A percentile compares a stretch with the other conserved stretches of the same genome.
phyloP scores from a whole-genome alignment of 495 filamentous ascomycete species.

The Amphirosellinia nigrospora region DNA sequence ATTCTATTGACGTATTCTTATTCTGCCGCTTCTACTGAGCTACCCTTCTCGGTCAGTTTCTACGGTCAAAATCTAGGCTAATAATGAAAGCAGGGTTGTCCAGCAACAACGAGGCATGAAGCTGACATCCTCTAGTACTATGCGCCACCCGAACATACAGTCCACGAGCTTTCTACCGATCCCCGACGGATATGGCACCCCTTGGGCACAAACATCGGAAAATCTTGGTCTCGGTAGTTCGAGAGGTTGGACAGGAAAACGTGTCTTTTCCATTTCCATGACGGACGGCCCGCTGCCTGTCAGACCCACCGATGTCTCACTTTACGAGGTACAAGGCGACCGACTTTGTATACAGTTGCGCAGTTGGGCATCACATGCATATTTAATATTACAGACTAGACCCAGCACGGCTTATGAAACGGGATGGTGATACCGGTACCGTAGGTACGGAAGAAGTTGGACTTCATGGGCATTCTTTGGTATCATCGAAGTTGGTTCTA shows the following conservation, averaged over 20 bases:
- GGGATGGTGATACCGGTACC: not conserved
- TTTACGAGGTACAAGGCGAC: constrained; percentile 1
- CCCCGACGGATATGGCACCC: not conserved
- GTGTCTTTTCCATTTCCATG: not conserved
- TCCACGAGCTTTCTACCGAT: not conserved
- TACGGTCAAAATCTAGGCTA: not conserved
- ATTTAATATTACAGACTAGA: too few species aligned
- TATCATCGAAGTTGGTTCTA: not conserved
- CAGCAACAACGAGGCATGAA: not conserved
- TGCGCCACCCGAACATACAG: not conserved
- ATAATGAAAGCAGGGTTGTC: not conserved
- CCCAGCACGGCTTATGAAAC: not conserved
- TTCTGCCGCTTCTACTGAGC: not conserved
- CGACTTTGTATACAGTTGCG: not conserved
- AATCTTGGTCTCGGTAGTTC: not conserved
- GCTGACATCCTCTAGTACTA: not conserved
- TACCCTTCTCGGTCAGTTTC: not conserved
- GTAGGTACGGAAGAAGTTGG: not conserved
- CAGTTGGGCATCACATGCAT: not conserved
- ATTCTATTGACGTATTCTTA: not conserved
- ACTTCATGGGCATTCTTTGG: not conserved
- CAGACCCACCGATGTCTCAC: not conserved
- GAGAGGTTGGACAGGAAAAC: not conserved
- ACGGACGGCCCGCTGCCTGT: not conserved
- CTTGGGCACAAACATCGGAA: not conserved